Conservation (phyloP, 495 filamentous ascomycete genomes). For the Aspergillus nanangensis region DNA sequence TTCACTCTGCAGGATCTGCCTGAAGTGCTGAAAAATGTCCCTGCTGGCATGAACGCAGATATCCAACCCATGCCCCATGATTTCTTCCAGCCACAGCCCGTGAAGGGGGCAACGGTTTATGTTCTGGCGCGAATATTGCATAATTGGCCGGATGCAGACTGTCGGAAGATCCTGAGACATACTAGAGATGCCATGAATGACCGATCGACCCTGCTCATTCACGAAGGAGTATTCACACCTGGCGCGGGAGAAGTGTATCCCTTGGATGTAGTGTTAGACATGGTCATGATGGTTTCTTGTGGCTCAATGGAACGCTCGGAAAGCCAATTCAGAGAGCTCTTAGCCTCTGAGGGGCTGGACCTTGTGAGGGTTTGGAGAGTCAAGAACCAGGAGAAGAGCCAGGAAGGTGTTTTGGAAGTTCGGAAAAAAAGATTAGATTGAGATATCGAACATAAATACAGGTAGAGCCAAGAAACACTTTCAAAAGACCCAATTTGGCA, state of each 20-base stretch:
- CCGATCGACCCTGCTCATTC: conserved; percentile 21
- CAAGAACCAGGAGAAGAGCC: neutral
- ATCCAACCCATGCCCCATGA: conserved; percentile 31
- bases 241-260: too few species aligned
- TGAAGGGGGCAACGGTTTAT: conserved; percentile 44
- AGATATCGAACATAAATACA: too few species aligned
- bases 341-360: conserved; percentile 22
- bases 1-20: conserved; percentile 44
- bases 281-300: conserved; percentile 31
- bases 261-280: conserved; percentile 31
- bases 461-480: too few species aligned
- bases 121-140: conserved; percentile 45
- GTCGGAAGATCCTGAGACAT: conserved; percentile 31
- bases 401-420: conserved; percentile 2
- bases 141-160: conserved; percentile 40
- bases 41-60: conserved; percentile 14
- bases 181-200: conserved; percentile 33
- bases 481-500: conserved; percentile 17
- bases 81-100: conserved; percentile 41
- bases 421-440: too few species aligned
- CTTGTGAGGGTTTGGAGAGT: conserved; percentile 23
- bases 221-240: conserved; percentile 24
- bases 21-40: conserved; percentile 14
- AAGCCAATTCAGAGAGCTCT: conserved; percentile 19
- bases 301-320: conserved; percentile 33